Evolutionary conservation across 495 filamentous ascomycete genomes (phyloP).

Genomic region (Alectoria sarmentosa): DNA sequence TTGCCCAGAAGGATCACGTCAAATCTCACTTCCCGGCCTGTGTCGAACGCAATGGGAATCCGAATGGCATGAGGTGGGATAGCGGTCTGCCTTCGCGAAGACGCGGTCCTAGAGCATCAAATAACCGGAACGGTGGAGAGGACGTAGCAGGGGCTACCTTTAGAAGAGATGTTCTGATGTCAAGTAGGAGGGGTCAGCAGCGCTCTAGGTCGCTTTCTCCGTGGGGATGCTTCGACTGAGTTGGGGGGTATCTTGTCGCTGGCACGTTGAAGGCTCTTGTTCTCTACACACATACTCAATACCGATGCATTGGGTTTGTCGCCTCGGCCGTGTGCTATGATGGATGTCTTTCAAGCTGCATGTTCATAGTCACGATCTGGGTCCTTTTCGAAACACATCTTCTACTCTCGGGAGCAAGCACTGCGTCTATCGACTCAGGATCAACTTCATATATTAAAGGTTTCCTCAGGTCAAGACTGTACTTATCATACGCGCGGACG

Average conservation of each 20-base stretch:
- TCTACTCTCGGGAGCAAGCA: too few species aligned
- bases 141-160: background rate
- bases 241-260: too few species aligned
- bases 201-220: too few species aligned
- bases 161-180: background rate
- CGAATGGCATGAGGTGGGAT: background rate
- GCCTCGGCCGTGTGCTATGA: too few species aligned
- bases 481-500: background rate
- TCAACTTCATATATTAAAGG: too few species aligned
- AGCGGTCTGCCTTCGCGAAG: background rate
- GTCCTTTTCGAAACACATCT: background rate
- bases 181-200: too few species aligned
- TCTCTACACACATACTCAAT: too few species aligned
- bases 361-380: background rate
- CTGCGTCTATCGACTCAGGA: too few species aligned
- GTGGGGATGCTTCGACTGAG: too few species aligned
- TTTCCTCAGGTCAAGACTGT: too few species aligned
- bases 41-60: background rate
- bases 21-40: background rate
- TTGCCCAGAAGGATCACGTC: background rate
- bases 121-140: background rate
- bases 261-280: too few species aligned
- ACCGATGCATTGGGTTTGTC: too few species aligned
- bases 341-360: background rate
- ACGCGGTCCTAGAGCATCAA: background rate